Conservation (phyloP, 805 yeast genomes). For the Grigorovia transvaalensis region DNA sequence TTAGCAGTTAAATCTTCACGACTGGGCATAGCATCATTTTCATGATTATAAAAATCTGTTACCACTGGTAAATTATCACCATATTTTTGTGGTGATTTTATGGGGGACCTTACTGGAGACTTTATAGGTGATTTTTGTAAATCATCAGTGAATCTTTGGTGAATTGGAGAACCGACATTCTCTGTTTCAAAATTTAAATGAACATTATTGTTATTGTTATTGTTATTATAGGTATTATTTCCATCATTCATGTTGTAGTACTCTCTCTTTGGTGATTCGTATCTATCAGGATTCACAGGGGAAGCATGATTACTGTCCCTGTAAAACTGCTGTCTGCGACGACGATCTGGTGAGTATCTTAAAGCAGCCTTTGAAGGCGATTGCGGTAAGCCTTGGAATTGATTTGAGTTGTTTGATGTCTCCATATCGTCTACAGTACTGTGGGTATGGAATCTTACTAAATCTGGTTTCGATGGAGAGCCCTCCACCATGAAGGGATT, state of each 20-base stretch:
- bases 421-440: constrained; percentile 9
- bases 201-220: constrained; percentile 30
- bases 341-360: constrained; percentile 33
- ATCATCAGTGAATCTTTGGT: constrained; percentile 5
- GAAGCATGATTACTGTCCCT: constrained; percentile 25
- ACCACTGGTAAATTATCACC: constrained; percentile 2
- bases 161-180: constrained; percentile 1
- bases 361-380: constrained; percentile 34
- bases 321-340: constrained; percentile 23
- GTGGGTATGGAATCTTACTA: constrained; percentile 22
- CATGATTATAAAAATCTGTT: constrained; percentile 6
- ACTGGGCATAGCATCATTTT: constrained; percentile 18
- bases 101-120: background rate
- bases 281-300: constrained; percentile 44
- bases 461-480: constrained; percentile 18
- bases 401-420: constrained; percentile 18
- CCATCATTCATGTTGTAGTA: constrained; percentile 13
- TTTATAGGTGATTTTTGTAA: constrained; percentile 6
- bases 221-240: constrained; percentile 12
- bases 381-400: constrained; percentile 26
- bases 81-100: background rate
- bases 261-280: constrained; percentile 63
- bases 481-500: constrained; percentile 29
- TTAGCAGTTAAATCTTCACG: constrained; percentile 3
- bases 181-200: constrained; percentile 37